These are phyloP conservation scores for Colletotrichum zoysiae DNA, from an alignment of 2,329 filamentous ascomycete species.

Conservation along the genomic window DNA sequence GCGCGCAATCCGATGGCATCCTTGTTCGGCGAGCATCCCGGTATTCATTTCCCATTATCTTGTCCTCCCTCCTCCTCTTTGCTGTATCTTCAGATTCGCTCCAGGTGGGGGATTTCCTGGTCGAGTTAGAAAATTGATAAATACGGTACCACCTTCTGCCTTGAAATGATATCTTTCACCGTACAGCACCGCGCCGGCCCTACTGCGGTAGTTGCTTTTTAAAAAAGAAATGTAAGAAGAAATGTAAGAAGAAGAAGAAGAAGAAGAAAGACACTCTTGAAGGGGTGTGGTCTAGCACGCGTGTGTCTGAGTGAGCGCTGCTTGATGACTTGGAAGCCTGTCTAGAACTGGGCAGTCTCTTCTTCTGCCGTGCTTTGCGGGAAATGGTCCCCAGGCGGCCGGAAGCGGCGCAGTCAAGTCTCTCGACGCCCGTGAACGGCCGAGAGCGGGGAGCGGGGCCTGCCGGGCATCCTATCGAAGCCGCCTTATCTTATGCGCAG, in stretches of 20 bases:
- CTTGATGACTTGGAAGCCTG: not conserved
- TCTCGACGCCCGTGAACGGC: constrained; percentile 9
- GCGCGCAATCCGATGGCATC: constrained; percentile 2
- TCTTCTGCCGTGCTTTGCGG: not conserved
- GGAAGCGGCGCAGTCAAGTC: constrained; percentile 5
- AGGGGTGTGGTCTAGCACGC: not conserved
- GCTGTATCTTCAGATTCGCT: not conserved
- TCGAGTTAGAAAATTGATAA: not conserved
- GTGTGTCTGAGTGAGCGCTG: not conserved
- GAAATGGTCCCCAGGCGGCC: not conserved
- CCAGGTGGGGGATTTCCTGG: not conserved
- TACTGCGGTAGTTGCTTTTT: not conserved
- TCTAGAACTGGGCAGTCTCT: not conserved
- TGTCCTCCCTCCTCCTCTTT: not conserved
- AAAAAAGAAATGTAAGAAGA: no score
- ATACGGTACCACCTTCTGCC: not conserved
- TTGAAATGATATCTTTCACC: no score
- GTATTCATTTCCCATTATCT: not conserved
- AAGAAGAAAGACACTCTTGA: not conserved
- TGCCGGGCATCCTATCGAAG: constrained; percentile 1
- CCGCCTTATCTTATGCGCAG: not conserved
- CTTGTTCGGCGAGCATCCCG: constrained; percentile 13
- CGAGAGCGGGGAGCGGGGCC: not conserved
- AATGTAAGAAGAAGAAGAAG: not conserved
- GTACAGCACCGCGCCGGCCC: not conserved